Evolutionary conservation across 1,284 basidiomycete genomes (phyloP), one percentile per base, ranked within the genome.

Genomic region (Moesziomyces sp.): DNA sequence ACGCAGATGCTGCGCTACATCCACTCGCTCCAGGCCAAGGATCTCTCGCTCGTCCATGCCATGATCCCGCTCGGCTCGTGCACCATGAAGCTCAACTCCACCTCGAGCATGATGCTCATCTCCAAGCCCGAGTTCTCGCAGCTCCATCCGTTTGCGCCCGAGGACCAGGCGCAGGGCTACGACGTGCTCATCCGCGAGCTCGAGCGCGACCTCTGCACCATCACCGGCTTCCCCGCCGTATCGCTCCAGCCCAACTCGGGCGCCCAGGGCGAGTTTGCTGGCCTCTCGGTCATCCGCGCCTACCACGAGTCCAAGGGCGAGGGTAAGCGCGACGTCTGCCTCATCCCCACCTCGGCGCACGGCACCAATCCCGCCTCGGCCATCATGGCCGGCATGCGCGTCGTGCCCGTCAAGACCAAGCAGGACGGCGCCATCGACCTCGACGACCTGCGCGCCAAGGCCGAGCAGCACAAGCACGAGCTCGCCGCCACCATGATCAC

Each of bases 231-330:
- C 87, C 89, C 93, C 70, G 91, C 94, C 18, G 94, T 94, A 72
- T 96, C 94, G 5, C 88, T 99, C 35, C 96, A 99, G 85, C 96
- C 96, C 57, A 99, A 99, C 86, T 98, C 95, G 24, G 96, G 96
- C 63, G 96, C 96, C 14, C 93, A 88, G 71, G 96, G 96, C 46
- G 96, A 99, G 86, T 99, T 95, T 81, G 90, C 96, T 40, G 96
- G 96, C 28, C 88, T 99, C 38, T 91, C 89, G 56, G 92, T 97
- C 71, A 98, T 99, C 83, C 89, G 92, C 52, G 95, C 94, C 9
- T 99, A 96, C 85, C 94, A 97, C 83, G 91, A 92, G 83, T 92
- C 92, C 55, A 90, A 91, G 35, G 93, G 93, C 35, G 90, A 99
- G 81, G 88, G 88, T 6, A 90, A 96, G 79, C 89, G 96, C 53